phyloP scores from a whole-genome alignment of 2,329 filamentous ascomycete species.

The Byssothecium circinans region DNA sequence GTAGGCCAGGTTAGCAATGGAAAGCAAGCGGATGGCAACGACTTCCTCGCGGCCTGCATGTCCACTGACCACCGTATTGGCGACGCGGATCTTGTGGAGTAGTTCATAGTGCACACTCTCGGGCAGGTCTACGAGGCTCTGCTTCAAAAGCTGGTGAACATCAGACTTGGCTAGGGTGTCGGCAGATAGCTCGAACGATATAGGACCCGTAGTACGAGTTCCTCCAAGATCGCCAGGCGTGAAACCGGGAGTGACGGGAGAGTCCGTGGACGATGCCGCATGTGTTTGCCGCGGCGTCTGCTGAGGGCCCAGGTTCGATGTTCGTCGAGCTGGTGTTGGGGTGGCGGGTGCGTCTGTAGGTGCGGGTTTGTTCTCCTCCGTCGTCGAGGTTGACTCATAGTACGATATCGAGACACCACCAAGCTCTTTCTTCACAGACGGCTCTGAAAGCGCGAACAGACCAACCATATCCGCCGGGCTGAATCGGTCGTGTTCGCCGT shows the following conservation, averaged over 20 bases:
- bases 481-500: constrained; percentile 37
- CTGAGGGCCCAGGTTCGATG: constrained; percentile 53
- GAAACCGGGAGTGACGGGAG: constrained; percentile 52
- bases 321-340: constrained; percentile 75
- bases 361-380: constrained; percentile 24
- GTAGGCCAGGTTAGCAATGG: constrained; percentile 88
- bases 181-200: constrained; percentile 62
- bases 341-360: constrained; percentile 60
- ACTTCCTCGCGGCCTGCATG: constrained; percentile 70
- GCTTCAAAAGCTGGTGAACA: constrained; percentile 46
- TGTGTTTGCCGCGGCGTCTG: constrained; percentile 56
- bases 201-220: constrained; percentile 35
- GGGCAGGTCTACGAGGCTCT: constrained; percentile 63
- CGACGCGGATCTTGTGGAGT: constrained; percentile 78
- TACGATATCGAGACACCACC: constrained; percentile 79
- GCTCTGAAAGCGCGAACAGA: constrained; percentile 57
- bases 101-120: constrained; percentile 77
- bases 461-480: constrained; percentile 69
- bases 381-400: constrained; percentile 57
- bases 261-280: constrained; percentile 49
- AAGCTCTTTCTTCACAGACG: constrained; percentile 71
- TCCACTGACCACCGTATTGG: constrained; percentile 74
- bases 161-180: constrained; percentile 48
- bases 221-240: constrained; percentile 36
- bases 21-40: constrained; percentile 78